Evolutionary conservation across 176 grass and related monocot genomes (phyloP).

Genomic region (Eragrostis nindensis): DNA sequence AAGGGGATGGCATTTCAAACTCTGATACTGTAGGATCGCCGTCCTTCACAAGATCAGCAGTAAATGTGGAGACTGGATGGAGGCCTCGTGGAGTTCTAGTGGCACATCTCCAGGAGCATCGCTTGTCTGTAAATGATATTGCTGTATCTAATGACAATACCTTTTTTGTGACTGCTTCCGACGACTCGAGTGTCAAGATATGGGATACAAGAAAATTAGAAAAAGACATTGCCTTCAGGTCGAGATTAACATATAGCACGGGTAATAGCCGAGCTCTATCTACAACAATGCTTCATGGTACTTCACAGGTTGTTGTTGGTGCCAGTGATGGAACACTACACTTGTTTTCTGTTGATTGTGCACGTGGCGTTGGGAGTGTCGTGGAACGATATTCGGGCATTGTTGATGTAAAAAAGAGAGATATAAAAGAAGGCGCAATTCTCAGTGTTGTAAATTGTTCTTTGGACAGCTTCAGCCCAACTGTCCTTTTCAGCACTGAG

Average conservation of each 20-base stretch:
- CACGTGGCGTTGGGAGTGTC: slow-evolving; percentile 69
- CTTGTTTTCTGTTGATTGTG: slow-evolving; percentile 89
- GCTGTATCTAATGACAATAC: slow-evolving; percentile 75
- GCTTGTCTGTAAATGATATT: slow-evolving; percentile 84
- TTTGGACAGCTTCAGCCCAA: slow-evolving; percentile 69
- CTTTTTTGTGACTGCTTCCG: slow-evolving; percentile 88
- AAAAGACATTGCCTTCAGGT: slow-evolving; percentile 97
- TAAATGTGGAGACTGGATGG: slow-evolving; percentile 70
- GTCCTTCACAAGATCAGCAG: slow-evolving; percentile 60
- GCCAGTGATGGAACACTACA: slow-evolving; percentile 84
- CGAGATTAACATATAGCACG: slow-evolving; percentile 84
- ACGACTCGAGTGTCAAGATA: slow-evolving; percentile 93
- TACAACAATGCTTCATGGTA: slow-evolving; percentile 77
- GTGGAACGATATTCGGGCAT: slow-evolving; percentile 90
- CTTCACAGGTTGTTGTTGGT: slow-evolving; percentile 75
- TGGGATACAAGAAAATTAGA: slow-evolving; percentile 98
- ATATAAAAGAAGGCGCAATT: slow-evolving; percentile 82
- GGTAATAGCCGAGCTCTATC: slow-evolving; percentile 80
- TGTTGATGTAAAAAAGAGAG: slow-evolving; percentile 77
- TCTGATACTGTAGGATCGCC: slow-evolving; percentile 62
- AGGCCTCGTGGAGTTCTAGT: slow-evolving; percentile 91
- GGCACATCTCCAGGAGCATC: slow-evolving; percentile 96
- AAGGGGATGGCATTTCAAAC: slow-evolving; percentile 61
- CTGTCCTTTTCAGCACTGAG: slow-evolving; percentile 85
- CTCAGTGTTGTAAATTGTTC: slow-evolving; percentile 83